Evolutionary conservation across 2,329 filamentous ascomycete genomes (phyloP).

Genomic region (Dothistroma pini): DNA sequence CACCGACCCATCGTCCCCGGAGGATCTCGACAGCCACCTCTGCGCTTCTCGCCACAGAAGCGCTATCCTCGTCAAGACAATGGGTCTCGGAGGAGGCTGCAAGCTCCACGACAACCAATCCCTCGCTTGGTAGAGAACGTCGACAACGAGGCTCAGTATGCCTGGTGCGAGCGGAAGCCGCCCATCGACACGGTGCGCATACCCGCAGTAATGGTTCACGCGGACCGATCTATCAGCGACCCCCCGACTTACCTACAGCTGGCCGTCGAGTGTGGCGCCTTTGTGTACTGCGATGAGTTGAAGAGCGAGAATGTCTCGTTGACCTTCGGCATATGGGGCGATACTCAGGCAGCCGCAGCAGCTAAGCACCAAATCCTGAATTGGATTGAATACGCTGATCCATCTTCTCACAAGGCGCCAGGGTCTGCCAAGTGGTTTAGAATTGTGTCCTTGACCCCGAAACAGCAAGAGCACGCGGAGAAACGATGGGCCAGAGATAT

Average conservation of each 20-base stretch:
- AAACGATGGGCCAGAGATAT: slow-evolving; percentile 28
- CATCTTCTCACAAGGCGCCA: neutral
- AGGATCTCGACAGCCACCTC: neutral
- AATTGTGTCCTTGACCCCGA: slow-evolving; percentile 23
- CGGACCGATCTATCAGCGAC: neutral
- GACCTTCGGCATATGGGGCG: slow-evolving; percentile 29
- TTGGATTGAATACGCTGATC: slow-evolving; percentile 18
- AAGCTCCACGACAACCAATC: neutral
- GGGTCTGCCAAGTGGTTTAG: slow-evolving; percentile 20
- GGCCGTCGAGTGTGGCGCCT: slow-evolving; percentile 23
- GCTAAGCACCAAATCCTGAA: slow-evolving; percentile 20
- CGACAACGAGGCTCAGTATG: slow-evolving; percentile 19
- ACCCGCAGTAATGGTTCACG: slow-evolving; percentile 20
- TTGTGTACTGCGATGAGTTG: slow-evolving; percentile 18
- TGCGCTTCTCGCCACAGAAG: neutral
- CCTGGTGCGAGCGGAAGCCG: slow-evolving; percentile 19
- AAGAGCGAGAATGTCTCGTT: slow-evolving; percentile 5
- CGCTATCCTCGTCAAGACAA: neutral
- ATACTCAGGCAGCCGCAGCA: slow-evolving; percentile 13
- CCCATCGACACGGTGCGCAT: slow-evolving; percentile 19
- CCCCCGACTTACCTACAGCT: slow-evolving; percentile 12
- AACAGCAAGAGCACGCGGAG: slow-evolving; percentile 20
- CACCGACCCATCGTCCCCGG: neutral
- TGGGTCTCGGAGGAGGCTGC: neutral
- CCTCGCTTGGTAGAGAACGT: neutral